Evolutionary conservation across 169 alveolate genomes (phyloP).

Genomic region (Plasmodium malariae): DNA sequence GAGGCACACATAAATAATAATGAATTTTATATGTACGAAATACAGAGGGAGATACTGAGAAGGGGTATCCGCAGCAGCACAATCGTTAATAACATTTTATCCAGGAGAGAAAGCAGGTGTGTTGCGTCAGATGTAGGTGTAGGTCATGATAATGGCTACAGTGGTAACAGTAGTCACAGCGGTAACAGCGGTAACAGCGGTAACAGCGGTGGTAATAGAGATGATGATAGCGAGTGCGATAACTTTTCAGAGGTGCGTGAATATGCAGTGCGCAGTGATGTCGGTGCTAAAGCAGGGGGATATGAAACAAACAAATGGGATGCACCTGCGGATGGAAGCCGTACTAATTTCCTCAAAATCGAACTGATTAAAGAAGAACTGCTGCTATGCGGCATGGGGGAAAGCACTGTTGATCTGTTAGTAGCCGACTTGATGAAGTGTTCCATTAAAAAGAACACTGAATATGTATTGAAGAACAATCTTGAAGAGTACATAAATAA

Average conservation of each 20-base stretch:
- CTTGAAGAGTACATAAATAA: conserved; percentile 55
- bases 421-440: conserved; percentile 14
- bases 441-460: background rate
- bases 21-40: conserved; percentile 48
- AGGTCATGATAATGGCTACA: background rate
- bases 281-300: background rate
- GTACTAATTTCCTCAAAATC: background rate
- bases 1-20: background rate
- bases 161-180: background rate
- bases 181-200: background rate
- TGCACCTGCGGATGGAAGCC: background rate
- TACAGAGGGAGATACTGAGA: conserved; percentile 36
- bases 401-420: conserved; percentile 17
- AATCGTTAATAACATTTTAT: conserved; percentile 9
- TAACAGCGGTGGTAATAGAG: background rate
- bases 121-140: background rate
- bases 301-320: background rate
- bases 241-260: background rate
- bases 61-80: conserved; percentile 11
- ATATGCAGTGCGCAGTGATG: background rate
- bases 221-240: background rate
- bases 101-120: background rate
- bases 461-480: conserved; percentile 26
- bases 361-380: conserved; percentile 36
- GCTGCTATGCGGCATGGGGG: conserved; percentile 22